These are phyloP conservation scores for Salix suchowensis DNA, from an alignment of 345 rosid species.

Conservation along the genomic window DNA sequence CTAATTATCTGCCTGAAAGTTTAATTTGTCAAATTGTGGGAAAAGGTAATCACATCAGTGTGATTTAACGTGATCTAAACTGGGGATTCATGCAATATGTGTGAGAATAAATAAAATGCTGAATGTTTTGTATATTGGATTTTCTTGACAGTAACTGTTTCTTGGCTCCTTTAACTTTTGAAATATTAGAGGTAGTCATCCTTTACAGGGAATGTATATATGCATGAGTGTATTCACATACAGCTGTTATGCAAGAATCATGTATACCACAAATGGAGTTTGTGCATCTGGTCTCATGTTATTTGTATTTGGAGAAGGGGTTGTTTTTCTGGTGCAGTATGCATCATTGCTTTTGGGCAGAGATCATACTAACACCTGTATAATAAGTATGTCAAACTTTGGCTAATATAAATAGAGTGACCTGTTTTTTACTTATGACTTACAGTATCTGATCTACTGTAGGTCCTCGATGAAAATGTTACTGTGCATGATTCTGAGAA, in stretches of 20 bases:
- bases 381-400: background rate
- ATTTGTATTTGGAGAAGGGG: too few species aligned
- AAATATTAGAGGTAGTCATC: background rate
- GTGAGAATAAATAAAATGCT: background rate
- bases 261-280: too few species aligned
- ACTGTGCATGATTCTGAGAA: constrained; percentile 75
- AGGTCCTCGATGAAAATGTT: constrained; percentile 63
- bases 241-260: too few species aligned
- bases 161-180: too few species aligned
- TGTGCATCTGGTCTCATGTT: background rate
- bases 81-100: background rate
- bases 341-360: background rate
- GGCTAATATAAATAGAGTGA: constrained; percentile 1
- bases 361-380: background rate
- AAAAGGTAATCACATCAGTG: background rate
- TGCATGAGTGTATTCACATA: background rate
- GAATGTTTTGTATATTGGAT: background rate
- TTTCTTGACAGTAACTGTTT: background rate
- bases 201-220: background rate
- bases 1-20: background rate
- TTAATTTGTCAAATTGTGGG: background rate
- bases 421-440: constrained; percentile 3
- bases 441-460: constrained; percentile 20
- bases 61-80: background rate
- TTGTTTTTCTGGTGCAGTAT: background rate